Evolutionary conservation across 1,284 basidiomycete genomes (phyloP).

Genomic region (Ceratobasidium sp.): DNA sequence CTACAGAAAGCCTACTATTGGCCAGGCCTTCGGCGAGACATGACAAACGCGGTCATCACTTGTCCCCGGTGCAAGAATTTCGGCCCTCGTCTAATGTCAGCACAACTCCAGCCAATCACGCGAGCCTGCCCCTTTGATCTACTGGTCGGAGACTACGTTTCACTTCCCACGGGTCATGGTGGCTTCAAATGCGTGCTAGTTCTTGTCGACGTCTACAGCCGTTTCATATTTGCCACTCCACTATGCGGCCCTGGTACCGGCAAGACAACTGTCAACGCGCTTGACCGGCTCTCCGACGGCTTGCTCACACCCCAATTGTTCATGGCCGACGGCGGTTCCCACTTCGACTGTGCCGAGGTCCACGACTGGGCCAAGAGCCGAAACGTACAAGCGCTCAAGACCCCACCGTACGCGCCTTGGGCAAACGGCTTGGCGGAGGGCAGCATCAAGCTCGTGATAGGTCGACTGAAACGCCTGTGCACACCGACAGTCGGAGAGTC

Average conservation of each 20-base stretch:
- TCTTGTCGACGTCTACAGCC: constrained; percentile 46
- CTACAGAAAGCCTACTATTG: constrained; percentile 17
- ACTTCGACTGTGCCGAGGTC: constrained; percentile 53
- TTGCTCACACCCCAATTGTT: constrained; percentile 47
- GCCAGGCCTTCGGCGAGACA: constrained; percentile 28
- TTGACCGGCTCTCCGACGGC: background rate
- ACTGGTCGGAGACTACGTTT: constrained; percentile 30
- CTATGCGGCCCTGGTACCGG: constrained; percentile 41
- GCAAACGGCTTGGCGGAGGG: constrained; percentile 52
- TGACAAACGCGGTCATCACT: constrained; percentile 36
- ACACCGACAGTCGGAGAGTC: constrained; percentile 49
- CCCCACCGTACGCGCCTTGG: constrained; percentile 54
- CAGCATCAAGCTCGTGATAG: constrained; percentile 45
- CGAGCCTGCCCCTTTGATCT: constrained; percentile 32
- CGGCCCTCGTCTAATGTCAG: constrained; percentile 21
- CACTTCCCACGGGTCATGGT: constrained; percentile 10
- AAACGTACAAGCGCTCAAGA: constrained; percentile 44
- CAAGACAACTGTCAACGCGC: background rate
- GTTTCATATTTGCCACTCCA: constrained; percentile 47
- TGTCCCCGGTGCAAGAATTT: constrained; percentile 35
- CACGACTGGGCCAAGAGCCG: constrained; percentile 45
- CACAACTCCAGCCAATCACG: constrained; percentile 22
- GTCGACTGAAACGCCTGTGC: constrained; percentile 48
- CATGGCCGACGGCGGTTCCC: constrained; percentile 53
- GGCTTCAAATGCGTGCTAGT: constrained; percentile 43